Base-by-base conservation (phyloP, 495 filamentous ascomycete genomes). In the Bombardia bombarda region DNA sequence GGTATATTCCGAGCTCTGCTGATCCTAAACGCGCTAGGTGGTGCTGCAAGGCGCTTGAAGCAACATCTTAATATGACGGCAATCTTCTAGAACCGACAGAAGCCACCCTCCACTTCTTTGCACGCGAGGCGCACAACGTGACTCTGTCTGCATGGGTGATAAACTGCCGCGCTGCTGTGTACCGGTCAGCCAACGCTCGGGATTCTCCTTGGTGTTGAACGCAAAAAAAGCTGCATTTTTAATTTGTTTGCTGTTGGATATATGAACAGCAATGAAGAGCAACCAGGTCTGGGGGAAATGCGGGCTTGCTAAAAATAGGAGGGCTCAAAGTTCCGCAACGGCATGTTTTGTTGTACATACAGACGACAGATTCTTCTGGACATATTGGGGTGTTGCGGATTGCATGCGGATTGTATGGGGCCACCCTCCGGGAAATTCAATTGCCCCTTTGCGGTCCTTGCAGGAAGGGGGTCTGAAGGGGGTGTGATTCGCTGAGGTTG, bases 61-160 rank as follows among this genome's bases (percentile, higher is more conserved):
- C 26, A 28, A 28, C 26, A 13, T 28, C 26, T 28, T 8, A 28
- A 8, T 8, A 8, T 8, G 13, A 2, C 9, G 26, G 26, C 26
- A 28, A 40, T 40, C 30, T 41, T 33, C 28, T 42, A 42, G 40
- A 42, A 42, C 40, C 40, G 40, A 42, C 23, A 30, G 40, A 42
- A 42, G 14, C 28, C 40, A 42, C 17, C 12, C 8, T 22, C 34
- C 5, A 22, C n/a, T 13, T 12, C 18, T 1, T 12, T 3, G 13
- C 20, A 25, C 6, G 26, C 2, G 26, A 8, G 26, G 13, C 26
- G 18, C 7, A 3, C 23, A 24, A 38, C 35, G 35, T 38, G 35
- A 38, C 35, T 5, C 10, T 7, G 20, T 7, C 2, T 28, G 9
- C 26, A 28, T 28, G 26, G 13, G 26, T 28, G 9, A 28, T 2